Conservation (phyloP, 2,329 filamentous ascomycete genomes). For the Aspergillus ochraceoroseus region DNA sequence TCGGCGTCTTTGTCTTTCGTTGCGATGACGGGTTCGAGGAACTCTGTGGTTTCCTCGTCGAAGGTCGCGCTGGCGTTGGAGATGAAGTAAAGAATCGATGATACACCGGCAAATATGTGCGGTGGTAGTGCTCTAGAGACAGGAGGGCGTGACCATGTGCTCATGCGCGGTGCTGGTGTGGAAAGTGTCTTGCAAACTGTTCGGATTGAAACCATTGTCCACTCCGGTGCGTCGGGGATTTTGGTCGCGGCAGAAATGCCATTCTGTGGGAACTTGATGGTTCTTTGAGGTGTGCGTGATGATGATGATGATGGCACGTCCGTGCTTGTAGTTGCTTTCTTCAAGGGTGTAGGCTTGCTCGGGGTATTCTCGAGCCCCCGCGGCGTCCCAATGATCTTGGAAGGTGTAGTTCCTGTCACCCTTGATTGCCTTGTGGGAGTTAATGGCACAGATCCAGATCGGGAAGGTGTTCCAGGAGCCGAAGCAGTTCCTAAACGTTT, state of each 20-base stretch:
- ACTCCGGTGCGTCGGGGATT: constrained; percentile 51
- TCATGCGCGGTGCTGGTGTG: constrained; percentile 45
- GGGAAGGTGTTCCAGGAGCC: constrained; percentile 31
- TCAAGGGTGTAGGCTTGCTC: constrained; percentile 41
- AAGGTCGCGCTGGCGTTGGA: constrained; percentile 46
- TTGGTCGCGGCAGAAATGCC: constrained; percentile 25
- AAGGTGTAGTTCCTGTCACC: constrained; percentile 26
- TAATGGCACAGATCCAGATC: constrained; percentile 32
- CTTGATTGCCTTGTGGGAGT: constrained; percentile 34
- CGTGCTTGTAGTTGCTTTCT: constrained; percentile 29
- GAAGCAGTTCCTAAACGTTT: constrained; percentile 35
- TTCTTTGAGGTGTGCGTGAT: constrained; percentile 23
- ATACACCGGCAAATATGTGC: constrained; percentile 69
- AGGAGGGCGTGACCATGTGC: constrained; percentile 35
- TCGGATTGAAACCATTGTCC: constrained; percentile 66
- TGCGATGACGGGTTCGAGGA: constrained; percentile 37
- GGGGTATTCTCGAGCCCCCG: constrained; percentile 39
- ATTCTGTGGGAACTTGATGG: constrained; percentile 15
- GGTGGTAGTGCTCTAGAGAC: constrained; percentile 55
- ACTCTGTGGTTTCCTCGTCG: constrained; percentile 32
- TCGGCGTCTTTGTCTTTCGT: constrained; percentile 47
- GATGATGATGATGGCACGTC: constrained; percentile 21
- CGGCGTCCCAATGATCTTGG: constrained; percentile 28
- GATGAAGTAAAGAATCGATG: constrained; percentile 50
- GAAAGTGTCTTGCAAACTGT: constrained; percentile 60